These are phyloP conservation scores for Porodaedalea pini DNA, from an alignment of 1,284 basidiomycete species.

Conservation along the genomic window DNA sequence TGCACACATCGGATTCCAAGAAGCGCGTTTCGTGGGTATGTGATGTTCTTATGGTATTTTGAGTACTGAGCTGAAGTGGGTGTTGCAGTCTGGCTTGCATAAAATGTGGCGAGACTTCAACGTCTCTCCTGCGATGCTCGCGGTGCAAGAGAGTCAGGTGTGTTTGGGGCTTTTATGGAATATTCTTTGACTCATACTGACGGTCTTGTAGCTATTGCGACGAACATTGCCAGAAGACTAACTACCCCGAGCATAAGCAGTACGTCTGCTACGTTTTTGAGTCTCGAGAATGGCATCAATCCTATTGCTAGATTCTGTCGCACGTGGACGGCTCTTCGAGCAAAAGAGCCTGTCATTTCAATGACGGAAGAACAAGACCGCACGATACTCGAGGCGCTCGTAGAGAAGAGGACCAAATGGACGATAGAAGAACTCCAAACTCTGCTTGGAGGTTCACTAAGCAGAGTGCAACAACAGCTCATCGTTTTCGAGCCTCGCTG, in stretches of 20 bases:
- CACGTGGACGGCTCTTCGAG: not conserved
- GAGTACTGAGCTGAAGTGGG: not conserved
- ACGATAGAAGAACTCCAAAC: not conserved
- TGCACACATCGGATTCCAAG: not conserved
- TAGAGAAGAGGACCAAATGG: not conserved
- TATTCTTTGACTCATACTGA: not conserved
- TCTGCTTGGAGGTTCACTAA: not conserved
- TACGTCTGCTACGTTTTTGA: not conserved
- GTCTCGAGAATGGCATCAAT: not conserved
- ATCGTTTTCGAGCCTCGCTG: conserved; percentile 2
- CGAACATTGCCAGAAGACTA: not conserved
- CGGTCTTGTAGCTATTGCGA: not conserved
- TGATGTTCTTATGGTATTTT: not conserved
- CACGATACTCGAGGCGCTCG: not conserved
- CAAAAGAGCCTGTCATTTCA: not conserved
- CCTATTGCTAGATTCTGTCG: conserved; percentile 2
- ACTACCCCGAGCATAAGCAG: conserved; percentile 4
- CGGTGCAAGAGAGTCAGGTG: conserved; percentile 6
- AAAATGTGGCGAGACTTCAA: not conserved
- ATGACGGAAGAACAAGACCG: not conserved
- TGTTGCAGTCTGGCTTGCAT: conserved; percentile 2
- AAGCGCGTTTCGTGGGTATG: not conserved
- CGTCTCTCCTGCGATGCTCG: not conserved
- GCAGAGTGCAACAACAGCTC: not conserved
- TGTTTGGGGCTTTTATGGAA: not conserved